Evolutionary conservation across 1,284 basidiomycete species (phyloP), one percentile per base, ranked within the genome.

Genomic region (Meira miltonrushii): DNA sequence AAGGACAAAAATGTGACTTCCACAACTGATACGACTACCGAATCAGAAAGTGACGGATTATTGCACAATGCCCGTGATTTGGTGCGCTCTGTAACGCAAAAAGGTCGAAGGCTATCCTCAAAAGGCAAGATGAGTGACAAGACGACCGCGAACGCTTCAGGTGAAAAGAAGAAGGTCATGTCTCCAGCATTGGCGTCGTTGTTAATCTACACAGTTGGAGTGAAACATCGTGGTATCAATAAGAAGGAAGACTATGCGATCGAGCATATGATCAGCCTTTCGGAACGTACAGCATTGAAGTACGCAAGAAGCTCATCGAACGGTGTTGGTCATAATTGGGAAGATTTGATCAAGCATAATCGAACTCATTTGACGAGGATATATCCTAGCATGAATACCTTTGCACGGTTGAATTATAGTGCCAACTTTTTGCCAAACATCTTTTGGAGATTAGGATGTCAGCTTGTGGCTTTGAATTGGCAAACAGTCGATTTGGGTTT

Each of bases 401-500:
- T 75, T 25, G 68, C 67, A 25, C 60, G 72, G 5, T 48, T 74
- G 46, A 72, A 68, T 41, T 62, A 62, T 11, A 77, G 74, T 51
- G 71, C 87, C 21, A 99, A 99, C 78, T 97, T 88, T 75, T 84
- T 89, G 66, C 94, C 94, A 3, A 86, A 90, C 79, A 84, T 87
- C 40, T 92, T 86, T 78, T 99, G 94, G 94, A 85, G 86, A 0
- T 86, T 87, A 0, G 94, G 94, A 0, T 86, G 87, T 15, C 94
- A 98, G 79, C 79, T 98, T n/a, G 92, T 95, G 0, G 92, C 95
- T 6, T 84, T 98, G 62, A 99, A 99, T 78, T 97, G 92, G 90
- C 95, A 99, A 79, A 98, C 92, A 0, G 87, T 87, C 57, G 74
- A 72, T 48, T 38, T 74, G 2, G 72, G 74, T 8, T 89, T 88